Evolutionary conservation across 2,329 filamentous ascomycete genomes (phyloP), one percentile per base, ranked within the genome.

Genomic region (Diaporthe caulivora): DNA sequence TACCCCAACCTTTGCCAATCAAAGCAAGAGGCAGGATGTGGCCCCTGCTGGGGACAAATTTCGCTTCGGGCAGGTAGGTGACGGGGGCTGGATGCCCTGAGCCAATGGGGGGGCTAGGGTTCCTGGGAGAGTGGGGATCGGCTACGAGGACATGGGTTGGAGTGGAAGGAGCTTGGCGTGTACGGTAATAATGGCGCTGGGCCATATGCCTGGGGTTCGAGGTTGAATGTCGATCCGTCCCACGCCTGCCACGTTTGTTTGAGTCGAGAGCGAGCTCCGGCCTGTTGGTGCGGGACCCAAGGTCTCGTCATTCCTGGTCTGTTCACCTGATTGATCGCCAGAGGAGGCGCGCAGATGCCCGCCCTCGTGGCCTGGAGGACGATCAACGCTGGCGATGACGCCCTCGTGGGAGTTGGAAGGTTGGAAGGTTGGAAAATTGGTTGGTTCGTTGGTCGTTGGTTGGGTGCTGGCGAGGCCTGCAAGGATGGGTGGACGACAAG

Each of bases 1-100:
- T 62, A 37, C 67, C 53, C 67, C 53, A 58, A 21, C 44, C 67
- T 40, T 40, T 71, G 69, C 69, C 69, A 71, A 71, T 71, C 55
- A 71, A 60, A 40, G 44, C 44, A 21, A 24, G 69, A 53, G 49
- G 31, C 44, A 71, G 69, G 55, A 71, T 71, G 55, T 44, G 55
- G 69, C 47, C 55, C 69, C 55, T 71, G 69, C 69, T 24, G 55
- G 26, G 53, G 18, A 37, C 69, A 53, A 71, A 71, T 71, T 10
- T 71, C 69, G 69, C 69, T 71, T 71, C 44, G 47, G 31, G 47
- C 47, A 67, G 47, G 44, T 67, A 31, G 47, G 47, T 53, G 44
- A 53, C 44, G 3, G 47, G 47, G 62, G 62, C 8, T 40, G 29
- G 13, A 8, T 1, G 8, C 8, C 2, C 18, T 1, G 17, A 34